Evolutionary conservation across 306 rosid species (phyloP), one percentile per base, ranked within the genome.

Genomic region (Crotalaria pallida): DNA sequence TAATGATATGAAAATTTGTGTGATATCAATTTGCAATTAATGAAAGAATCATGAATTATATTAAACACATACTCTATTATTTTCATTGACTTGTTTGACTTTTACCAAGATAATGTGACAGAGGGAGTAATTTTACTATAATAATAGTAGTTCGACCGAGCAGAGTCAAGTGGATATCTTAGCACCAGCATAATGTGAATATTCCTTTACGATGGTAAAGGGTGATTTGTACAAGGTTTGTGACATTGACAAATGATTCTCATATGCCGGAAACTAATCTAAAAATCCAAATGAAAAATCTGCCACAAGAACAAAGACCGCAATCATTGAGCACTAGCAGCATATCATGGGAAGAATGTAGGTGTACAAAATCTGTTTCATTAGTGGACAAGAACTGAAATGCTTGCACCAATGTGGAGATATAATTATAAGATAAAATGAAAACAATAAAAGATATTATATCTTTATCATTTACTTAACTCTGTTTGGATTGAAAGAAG

Each of bases 141-240:
- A n/a, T n/a, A n/a, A n/a, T n/a, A n/a, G n/a, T n/a, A n/a, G n/a
- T n/a, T n/a, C n/a, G n/a, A n/a, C n/a, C n/a, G n/a, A 10, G 5
- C 15, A 69, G 10, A 77, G 36, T 15, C 44, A 4, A 22, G 36
- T 31, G 69, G 64, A 43, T 68, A 45, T 47, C 34, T 58, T 59
- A 11, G 19, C 61, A 43, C 4, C 53, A 62, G 72, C 60, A 41
- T 19, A 65, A 50, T 16, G 21, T 22, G 65, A 24, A 45, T 58
- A 59, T 57, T 50, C 36, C 49, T 45, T 24, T n/a, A 33, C 34
- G 44, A 50, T 24, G 76, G 45, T 50, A 58, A 55, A 15, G 48
- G 71, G 77, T 77, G 82, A 81, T 72, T 77, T 77, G 61, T 49
- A 48, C 85, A 56, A 77, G 55, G 82, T 40, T 19, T 58, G 41